Evolutionary conservation across 2,329 filamentous ascomycete genomes (phyloP).

Genomic region (Calonectria pteridis): DNA sequence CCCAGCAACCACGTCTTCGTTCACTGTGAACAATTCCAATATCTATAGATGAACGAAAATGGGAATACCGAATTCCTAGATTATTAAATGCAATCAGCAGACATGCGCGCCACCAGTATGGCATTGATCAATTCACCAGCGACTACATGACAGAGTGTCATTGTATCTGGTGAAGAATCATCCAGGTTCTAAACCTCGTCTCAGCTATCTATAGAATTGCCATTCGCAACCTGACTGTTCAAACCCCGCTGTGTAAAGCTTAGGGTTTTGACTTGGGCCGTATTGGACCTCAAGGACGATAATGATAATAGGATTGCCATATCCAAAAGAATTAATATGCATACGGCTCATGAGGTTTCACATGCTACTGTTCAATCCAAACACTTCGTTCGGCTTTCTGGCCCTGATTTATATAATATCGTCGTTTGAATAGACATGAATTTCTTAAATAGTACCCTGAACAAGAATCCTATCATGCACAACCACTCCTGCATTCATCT

Average conservation of each 20-base stretch:
- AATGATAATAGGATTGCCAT: no score
- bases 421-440: not conserved
- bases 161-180: not conserved
- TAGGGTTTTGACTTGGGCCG: no score
- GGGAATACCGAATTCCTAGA: not conserved
- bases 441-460: not conserved
- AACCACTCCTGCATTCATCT: not conserved
- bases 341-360: not conserved
- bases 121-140: not conserved
- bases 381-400: not conserved
- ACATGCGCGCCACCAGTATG: not conserved
- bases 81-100: not conserved
- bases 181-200: not conserved
- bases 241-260: no score
- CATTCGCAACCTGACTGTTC: no score
- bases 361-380: not conserved
- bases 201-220: no score
- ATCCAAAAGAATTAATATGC: not conserved
- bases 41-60: not conserved
- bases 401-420: not conserved
- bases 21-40: not conserved
- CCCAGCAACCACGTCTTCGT: not conserved
- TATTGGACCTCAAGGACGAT: no score
- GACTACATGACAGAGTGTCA: not conserved
- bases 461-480: not conserved